Base-by-base conservation (phyloP, 164 flowering plant species). In the Annona squamosa region DNA sequence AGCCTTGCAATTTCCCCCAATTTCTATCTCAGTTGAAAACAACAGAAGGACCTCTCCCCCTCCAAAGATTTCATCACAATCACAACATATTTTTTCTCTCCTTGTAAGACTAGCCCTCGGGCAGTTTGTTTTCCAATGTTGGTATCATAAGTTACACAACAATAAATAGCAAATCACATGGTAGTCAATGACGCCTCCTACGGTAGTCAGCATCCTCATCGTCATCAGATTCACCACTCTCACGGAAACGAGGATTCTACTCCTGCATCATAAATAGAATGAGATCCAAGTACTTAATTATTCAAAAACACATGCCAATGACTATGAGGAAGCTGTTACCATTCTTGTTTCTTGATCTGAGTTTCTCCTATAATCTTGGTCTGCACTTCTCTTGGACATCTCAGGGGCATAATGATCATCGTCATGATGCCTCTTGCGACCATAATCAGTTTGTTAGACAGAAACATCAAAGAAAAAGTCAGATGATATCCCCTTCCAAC, bases 201-300 rank as follows among this genome's bases (percentile, higher is more conserved):
- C 86, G 73, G 72, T 88, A 89, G 74, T 88, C 96, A 4, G 91
- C 77, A 18, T 74, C 98, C 7, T 92, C 98, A 0, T 95, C 99
- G 0, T 93, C 99, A 74, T 95, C 97, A 41, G 97, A 90, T 71
- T 95, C 97, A 3, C 98, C 99, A 70, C 99, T 91, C 80, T 95
- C 99, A 67, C 99, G 98, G 73, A 95, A 95, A 12, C 98, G 93
- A 12, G 99, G 99, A 80, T 95, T 95, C 84, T 93, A 93, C 82
- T 93, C 99, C 97, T 93, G 56, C 70, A 68, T 16, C 26, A 7
- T 46, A 2, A 46, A 68, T 46, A 68, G 56, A 46, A 66, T 3
- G 43, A 46, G 4, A 42, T 41, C 37, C 67, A 64, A 64, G 12
- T 41, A 2, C 19, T 41, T 10, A 18, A 59, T 13, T 59, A 41